Percentiles rank a stretch among this genome's conserved stretches.
Conservation (phyloP, 1,139 yeast genomes). For the Suhomyces maxii region DNA sequence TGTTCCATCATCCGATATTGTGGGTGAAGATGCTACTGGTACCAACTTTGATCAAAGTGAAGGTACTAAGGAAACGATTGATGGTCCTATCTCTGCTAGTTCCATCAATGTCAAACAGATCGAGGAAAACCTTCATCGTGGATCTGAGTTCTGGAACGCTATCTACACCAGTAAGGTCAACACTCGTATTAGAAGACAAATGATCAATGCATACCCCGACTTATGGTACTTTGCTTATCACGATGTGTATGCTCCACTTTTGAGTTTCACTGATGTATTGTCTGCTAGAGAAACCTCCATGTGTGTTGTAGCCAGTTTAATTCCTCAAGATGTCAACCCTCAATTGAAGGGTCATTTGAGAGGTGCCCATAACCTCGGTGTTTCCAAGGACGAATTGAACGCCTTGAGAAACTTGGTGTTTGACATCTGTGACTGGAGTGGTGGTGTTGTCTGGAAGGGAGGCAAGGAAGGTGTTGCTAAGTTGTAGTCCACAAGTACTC, state of each 20-base stretch:
- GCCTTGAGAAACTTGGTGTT: conserved; percentile 64
- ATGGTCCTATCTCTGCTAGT: conserved; percentile 40
- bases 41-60: conserved; percentile 30
- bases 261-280: conserved; percentile 66
- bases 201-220: conserved; percentile 80
- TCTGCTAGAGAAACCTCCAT: conserved; percentile 71
- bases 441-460: conserved; percentile 46
- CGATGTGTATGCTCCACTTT: conserved; percentile 75
- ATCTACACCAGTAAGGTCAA: conserved; percentile 74
- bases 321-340: conserved; percentile 95
- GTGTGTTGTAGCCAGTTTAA: conserved; percentile 74
- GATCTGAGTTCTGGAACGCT: conserved; percentile 69
- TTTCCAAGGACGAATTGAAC: conserved; percentile 60
- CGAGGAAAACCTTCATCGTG: conserved; percentile 43
- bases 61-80: conserved; percentile 37
- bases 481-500: conserved; percentile 24
- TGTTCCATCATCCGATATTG: conserved; percentile 38
- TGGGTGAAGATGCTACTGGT: conserved; percentile 44
- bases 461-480: conserved; percentile 68
- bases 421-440: conserved; percentile 73
- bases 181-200: conserved; percentile 62
- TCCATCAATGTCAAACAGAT: conserved; percentile 33
- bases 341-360: conserved; percentile 86
- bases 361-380: conserved; percentile 84
- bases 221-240: conserved; percentile 72